phyloP scores from a whole-genome alignment of 2,329 filamentous ascomycete species.

The Aspergillus carbonarius region DNA sequence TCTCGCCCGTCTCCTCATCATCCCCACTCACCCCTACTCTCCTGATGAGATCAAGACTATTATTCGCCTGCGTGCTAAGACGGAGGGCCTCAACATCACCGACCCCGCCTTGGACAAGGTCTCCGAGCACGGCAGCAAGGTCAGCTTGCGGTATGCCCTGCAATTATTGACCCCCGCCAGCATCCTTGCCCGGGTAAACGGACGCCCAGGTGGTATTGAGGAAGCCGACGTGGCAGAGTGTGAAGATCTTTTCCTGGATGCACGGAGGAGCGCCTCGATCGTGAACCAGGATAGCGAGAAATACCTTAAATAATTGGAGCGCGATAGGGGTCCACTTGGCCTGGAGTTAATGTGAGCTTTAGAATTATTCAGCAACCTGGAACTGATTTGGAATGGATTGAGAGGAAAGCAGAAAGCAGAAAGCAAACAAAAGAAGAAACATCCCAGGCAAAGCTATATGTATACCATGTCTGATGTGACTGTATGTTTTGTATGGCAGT shows the following conservation, averaged over 20 bases:
- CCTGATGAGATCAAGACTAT: constrained; percentile 90
- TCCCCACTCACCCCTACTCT: constrained; percentile 88
- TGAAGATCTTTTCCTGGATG: constrained; percentile 80
- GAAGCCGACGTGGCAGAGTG: constrained; percentile 76
- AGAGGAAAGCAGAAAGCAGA: neutral
- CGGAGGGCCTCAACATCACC: constrained; percentile 74
- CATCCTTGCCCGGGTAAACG: constrained; percentile 84
- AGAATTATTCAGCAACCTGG: constrained; percentile 6
- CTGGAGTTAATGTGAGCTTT: constrained; percentile 1
- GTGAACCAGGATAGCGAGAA: constrained; percentile 64
- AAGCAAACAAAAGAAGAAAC: neutral
- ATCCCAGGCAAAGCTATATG: constrained; percentile 11
- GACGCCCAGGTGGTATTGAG: constrained; percentile 69
- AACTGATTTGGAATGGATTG: neutral
- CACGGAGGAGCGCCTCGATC: constrained; percentile 71
- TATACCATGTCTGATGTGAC: constrained; percentile 23
- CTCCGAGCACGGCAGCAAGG: constrained; percentile 79
- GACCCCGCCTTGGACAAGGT: constrained; percentile 86
- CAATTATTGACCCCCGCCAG: constrained; percentile 87
- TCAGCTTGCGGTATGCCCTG: constrained; percentile 88
- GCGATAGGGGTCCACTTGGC: neutral
- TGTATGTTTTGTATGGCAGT: neutral
- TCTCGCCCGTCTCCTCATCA: constrained; percentile 87
- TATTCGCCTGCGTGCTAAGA: constrained; percentile 77
- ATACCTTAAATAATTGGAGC: constrained; percentile 58